Base-by-base conservation (phyloP, 441 rosid genomes). In the Gossypium schwendimanii region DNA sequence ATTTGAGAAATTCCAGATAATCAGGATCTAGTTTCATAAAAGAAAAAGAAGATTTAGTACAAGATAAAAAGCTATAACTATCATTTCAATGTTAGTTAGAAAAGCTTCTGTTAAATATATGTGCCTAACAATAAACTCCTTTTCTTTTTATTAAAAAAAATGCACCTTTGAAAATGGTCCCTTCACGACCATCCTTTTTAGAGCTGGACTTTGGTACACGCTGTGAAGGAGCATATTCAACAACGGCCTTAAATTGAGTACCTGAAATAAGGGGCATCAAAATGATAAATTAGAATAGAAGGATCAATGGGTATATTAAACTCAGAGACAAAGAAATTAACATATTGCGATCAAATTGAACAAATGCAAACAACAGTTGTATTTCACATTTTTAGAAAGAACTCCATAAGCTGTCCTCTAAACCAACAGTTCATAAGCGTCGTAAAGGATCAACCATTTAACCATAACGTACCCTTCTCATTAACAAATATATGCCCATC, bases 181-280 rank as follows among this genome's bases (percentile, higher is more conserved):
- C 94, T 82, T 93, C 91, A 76, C 93, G 87, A 57, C 79, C 83
- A 89, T 91, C 91, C 69, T 73, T 89, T 75, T 79, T 84, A 52
- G 79, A 57, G 71, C 69, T 76, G 15, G 75, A 78, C 74, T 78
- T 88, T 0, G 94, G 96, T 62, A 84, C 79, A 45, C 81, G 84
- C 76, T 91, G 94, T 2, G 83, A 88, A 63, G 98, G 92, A 31
- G 98, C 92, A 74, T 90, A 91, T 72, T 93, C 98, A 74, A 93
- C 93, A 62, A 81, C 75, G 50, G 91, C 87, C 83, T 87, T 89
- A 63, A 79, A 91, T 71, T 84, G 97, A 80, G 89, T 71, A 77
- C 97, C 98, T 89, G 69, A 58, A 28, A 44, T 0, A 62, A 33
- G 75, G 39, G 1, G 39, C 4, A 55, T 53, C 26, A 24, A 55